Base-by-base conservation (phyloP, 2,329 filamentous ascomycete genomes). In the Dothidotthia symphoricarpi region DNA sequence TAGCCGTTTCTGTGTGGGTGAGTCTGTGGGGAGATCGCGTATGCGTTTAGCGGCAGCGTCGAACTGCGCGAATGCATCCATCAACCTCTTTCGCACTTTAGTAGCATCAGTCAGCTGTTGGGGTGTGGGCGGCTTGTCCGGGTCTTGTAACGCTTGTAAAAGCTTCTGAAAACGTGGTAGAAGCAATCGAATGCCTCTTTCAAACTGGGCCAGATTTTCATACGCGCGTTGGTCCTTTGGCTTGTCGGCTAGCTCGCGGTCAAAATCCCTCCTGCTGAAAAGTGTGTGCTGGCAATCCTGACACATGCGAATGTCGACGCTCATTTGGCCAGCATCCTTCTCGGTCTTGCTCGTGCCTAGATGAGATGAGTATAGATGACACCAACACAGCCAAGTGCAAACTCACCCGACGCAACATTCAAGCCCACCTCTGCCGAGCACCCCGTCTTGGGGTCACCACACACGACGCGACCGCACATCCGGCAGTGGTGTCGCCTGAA, bases 401-500 rank as follows among this genome's bases (percentile, higher is more conserved):
- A 69, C 78, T 66, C 74, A 81, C 80, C 70, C 59, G 77, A 70
- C 58, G 83, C 75, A 13, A 97, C 83, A 55, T 86, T 88, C 28
- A 98, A 69, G 4, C 84, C 86, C 36, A 98, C 76, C 53, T 95
- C 87, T 7, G 75, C 81, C 1, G 93, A 98, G 66, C 93, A 98
- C 3, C 69, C 82, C 0, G 93, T 98, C 40, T 80, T 77, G 0
- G 80, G 80, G 66, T 98, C 93, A 10, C 88, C 88, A 61, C 93
- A 98, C 0, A 98, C 88, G 0, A 98, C 89, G 28, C 85, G 81
- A 3, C 93, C 93, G 57, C 93, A 98, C 67, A 95, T 84, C 37
- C 93, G 81, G 67, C 93, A 98, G 67, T 98, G 93, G 65, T 97
- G 93, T 51, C 93, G 76, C 55, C 93, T 81, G 59, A 97, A 95